A percentile compares a stretch with the other conserved stretches of the same genome.
Evolutionary conservation across 2,329 filamentous ascomycete genomes (phyloP).

Genomic region (Hypoxylon rubiginosum): DNA sequence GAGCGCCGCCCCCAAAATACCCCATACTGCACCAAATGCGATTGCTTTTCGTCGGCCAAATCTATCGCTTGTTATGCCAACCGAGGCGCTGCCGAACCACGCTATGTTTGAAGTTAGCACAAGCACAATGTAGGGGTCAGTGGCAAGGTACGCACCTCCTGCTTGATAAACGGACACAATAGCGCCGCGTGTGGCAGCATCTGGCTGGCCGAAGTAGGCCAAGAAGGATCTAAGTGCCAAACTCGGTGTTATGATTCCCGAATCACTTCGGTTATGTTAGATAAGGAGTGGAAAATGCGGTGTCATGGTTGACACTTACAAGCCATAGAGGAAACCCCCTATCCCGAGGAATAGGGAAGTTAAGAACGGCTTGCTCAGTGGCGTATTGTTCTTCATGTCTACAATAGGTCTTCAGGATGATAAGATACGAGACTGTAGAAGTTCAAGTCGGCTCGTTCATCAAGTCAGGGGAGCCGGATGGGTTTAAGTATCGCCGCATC

Average conservation of each 20-base stretch:
- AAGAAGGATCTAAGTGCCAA: conserved; percentile 55
- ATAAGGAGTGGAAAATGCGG: conserved; percentile 2
- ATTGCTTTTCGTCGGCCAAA: conserved; percentile 57
- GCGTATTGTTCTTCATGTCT: conserved; percentile 38
- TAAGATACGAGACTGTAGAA: neutral
- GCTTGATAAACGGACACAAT: conserved; percentile 59
- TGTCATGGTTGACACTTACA: neutral
- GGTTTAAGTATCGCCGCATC: conserved; percentile 28
- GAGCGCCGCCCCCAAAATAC: conserved; percentile 55
- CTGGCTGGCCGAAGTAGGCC: conserved; percentile 53
- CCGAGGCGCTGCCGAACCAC: conserved; percentile 58
- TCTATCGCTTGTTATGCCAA: conserved; percentile 55
- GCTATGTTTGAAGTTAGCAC: conserved; percentile 41
- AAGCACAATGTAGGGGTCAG: neutral
- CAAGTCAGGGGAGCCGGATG: conserved; percentile 13
- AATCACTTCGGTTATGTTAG: conserved; percentile 52
- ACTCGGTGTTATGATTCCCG: conserved; percentile 59
- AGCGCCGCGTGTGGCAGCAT: conserved; percentile 54
- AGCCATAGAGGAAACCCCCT: conserved; percentile 59
- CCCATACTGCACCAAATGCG: conserved; percentile 57
- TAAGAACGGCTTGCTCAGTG: conserved; percentile 57
- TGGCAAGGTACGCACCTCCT: conserved; percentile 47
- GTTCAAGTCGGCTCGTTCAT: neutral
- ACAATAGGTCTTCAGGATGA: neutral
- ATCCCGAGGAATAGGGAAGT: conserved; percentile 57